phyloP scores from a whole-genome alignment of 2,329 filamentous ascomycete genomes.

The Ambrosiella xylebori region DNA sequence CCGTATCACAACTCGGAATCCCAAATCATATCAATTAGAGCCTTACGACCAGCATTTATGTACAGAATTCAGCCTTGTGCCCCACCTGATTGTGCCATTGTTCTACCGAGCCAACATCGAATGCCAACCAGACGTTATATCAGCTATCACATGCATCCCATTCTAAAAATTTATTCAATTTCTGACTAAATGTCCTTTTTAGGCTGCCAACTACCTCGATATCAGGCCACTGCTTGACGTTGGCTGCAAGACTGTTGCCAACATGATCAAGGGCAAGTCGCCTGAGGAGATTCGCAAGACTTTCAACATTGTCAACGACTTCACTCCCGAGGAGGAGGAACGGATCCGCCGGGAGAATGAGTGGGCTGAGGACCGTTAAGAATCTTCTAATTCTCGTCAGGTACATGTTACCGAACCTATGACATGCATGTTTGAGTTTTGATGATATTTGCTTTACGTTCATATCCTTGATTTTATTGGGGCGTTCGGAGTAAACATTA shows the following conservation, averaged over 20 bases:
- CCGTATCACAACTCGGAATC: not conserved
- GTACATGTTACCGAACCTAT: not conserved
- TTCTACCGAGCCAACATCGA: not conserved
- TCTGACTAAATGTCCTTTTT: not conserved
- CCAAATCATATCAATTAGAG: not conserved
- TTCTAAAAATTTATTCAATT: not conserved
- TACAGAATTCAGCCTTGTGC: not conserved
- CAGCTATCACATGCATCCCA: too few species aligned
- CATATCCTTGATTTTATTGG: slow-evolving; percentile 1
- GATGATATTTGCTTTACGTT: not conserved
- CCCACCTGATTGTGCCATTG: slow-evolving; percentile 1
- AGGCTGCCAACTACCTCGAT: slow-evolving; percentile 97
- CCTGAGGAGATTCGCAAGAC: slow-evolving; percentile 99
- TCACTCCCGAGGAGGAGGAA: slow-evolving; percentile 96
- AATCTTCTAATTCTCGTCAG: not conserved
- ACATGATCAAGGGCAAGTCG: slow-evolving; percentile 99
- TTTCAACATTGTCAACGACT: slow-evolving; percentile 99
- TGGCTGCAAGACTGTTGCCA: slow-evolving; percentile 97
- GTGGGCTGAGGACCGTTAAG: slow-evolving; percentile 70
- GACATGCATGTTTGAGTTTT: not conserved
- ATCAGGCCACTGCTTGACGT: slow-evolving; percentile 97
- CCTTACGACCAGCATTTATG: not conserved
- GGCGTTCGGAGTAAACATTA: not conserved
- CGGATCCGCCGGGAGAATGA: slow-evolving; percentile 88
- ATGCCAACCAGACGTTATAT: not conserved